These are phyloP conservation scores for Vigna hirtella DNA, from an alignment of 306 rosid species.

Conservation along the genomic window DNA sequence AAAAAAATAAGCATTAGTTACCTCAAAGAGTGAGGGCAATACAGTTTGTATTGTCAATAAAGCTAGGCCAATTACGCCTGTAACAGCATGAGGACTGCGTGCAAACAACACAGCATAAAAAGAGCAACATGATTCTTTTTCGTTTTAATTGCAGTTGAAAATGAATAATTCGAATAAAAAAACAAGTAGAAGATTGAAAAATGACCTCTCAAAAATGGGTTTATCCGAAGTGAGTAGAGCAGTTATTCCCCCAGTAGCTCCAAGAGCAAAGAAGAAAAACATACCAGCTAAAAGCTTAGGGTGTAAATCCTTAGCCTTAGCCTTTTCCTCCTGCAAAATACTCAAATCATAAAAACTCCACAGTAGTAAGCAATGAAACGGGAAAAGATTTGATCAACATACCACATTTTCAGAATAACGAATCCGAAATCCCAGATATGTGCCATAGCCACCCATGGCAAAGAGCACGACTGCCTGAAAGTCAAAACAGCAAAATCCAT, in stretches of 20 bases:
- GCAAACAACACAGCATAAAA: conserved; percentile 10
- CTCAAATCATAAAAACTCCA: neutral
- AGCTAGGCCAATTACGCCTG: conserved; percentile 78
- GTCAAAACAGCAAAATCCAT: neutral
- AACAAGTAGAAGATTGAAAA: neutral
- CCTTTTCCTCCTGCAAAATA: conserved; percentile 79
- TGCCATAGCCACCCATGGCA: conserved; percentile 98
- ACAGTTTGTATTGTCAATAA: conserved; percentile 82
- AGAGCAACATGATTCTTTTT: neutral
- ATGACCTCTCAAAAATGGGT: conserved; percentile 85
- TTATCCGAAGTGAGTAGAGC: conserved; percentile 87
- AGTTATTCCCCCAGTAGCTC: conserved; percentile 93
- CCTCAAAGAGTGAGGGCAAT: conserved; percentile 85
- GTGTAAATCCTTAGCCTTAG: conserved; percentile 90
- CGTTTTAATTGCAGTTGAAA: neutral
- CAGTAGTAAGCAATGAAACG: neutral
- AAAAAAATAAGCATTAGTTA: conserved; percentile 44
- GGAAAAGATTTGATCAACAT: conserved; percentile 18
- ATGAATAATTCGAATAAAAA: neutral
- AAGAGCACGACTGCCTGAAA: conserved; percentile 91
- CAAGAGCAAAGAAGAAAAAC: conserved; percentile 93
- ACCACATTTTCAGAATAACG: conserved; percentile 80
- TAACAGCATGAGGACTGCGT: conserved; percentile 87
- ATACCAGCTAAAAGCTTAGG: conserved; percentile 94
- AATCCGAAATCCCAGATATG: conserved; percentile 87